These are phyloP conservation scores for Prunella vulgaris DNA, from an alignment of 257 asterid genomes.

Conservation along the genomic window DNA sequence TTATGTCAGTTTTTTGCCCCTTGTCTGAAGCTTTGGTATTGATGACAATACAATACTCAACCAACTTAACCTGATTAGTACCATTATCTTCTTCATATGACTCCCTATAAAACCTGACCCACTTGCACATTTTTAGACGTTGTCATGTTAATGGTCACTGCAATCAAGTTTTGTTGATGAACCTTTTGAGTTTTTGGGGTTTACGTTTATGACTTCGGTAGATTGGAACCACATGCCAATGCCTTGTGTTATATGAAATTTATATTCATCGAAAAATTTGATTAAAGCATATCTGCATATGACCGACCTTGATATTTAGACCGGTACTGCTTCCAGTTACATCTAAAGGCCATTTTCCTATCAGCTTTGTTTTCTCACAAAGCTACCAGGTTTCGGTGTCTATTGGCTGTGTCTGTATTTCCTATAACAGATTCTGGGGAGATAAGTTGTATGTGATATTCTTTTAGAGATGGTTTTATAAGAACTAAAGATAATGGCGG, in stretches of 20 bases:
- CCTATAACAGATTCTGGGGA: background rate
- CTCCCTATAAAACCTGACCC: background rate
- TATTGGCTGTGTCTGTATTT: constrained; percentile 1
- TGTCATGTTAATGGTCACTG: background rate
- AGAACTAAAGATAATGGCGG: background rate
- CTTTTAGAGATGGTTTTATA: background rate
- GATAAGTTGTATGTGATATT: background rate
- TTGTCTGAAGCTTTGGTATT: constrained; percentile 5
- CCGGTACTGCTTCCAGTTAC: background rate
- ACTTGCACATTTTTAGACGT: background rate
- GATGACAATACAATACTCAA: background rate
- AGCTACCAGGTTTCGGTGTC: background rate
- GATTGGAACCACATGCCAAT: background rate
- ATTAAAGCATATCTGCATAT: constrained; percentile 5
- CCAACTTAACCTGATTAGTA: background rate
- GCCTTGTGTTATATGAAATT: background rate
- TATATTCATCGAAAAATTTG: background rate
- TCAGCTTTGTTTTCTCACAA: background rate
- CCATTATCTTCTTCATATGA: background rate
- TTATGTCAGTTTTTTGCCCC: background rate
- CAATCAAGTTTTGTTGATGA: constrained; percentile 6
- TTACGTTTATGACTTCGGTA: background rate
- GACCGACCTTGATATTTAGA: background rate
- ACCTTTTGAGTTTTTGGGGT: background rate
- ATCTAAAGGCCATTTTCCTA: background rate